Evolutionary conservation across 208 protist species (phyloP).

Genomic region (Acanthamoeba culbertsoni): DNA sequence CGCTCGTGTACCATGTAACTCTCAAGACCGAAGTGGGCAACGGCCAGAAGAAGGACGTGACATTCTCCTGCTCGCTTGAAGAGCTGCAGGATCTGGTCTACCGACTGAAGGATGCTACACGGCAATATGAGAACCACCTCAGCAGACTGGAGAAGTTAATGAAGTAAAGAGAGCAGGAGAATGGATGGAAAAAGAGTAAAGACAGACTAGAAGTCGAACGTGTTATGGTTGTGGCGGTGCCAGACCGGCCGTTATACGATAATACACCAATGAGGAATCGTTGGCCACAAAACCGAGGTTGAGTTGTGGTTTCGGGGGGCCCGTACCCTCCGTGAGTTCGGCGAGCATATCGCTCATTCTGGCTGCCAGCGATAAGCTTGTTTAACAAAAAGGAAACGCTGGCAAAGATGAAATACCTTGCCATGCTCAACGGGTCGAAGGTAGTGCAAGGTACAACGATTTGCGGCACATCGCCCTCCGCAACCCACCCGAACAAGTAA

Average conservation of each 20-base stretch:
- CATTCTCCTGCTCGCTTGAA: conserved; percentile 48
- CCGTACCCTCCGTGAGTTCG: neutral
- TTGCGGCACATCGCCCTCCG: neutral
- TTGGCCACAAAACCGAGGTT: neutral
- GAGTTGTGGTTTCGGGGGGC: neutral
- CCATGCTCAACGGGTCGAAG: neutral
- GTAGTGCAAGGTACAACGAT: neutral
- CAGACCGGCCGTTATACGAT: neutral
- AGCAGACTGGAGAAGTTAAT: conserved; percentile 15
- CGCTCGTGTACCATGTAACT: conserved; percentile 56
- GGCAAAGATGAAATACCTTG: neutral
- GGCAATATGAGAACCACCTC: conserved; percentile 54
- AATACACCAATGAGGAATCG: conserved; percentile 35
- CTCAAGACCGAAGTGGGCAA: conserved; percentile 62
- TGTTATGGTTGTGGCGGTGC: neutral
- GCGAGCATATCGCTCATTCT: neutral
- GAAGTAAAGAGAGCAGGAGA: conserved; percentile 12
- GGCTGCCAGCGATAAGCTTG: neutral
- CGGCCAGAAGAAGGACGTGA: conserved; percentile 43
- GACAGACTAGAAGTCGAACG: neutral
- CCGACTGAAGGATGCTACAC: conserved; percentile 41
- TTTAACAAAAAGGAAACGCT: neutral
- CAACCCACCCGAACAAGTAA: neutral
- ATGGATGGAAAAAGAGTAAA: neutral
- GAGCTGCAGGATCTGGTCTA: conserved; percentile 64